These are phyloP conservation scores for Protomyces arabidopsidicola DNA, from an alignment of 1,139 yeast species.

Conservation along the genomic window DNA sequence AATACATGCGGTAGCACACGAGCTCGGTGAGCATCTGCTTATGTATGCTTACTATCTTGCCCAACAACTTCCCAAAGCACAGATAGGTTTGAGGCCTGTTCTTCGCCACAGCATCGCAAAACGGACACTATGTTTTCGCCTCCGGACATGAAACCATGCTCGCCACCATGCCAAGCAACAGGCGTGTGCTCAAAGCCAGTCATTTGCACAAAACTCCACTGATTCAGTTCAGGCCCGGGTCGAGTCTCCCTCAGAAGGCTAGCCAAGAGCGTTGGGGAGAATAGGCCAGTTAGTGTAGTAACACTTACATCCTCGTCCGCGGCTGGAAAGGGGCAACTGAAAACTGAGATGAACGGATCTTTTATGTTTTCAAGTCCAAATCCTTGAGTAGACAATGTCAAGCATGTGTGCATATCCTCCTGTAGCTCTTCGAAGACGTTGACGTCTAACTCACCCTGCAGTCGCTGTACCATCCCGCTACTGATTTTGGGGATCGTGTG, in stretches of 20 bases:
- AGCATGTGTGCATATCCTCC: conserved; percentile 8
- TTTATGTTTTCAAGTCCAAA: not conserved
- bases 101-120: not conserved
- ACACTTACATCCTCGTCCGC: not conserved
- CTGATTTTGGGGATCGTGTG: not conserved
- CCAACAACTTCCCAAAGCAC: not conserved
- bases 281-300: conserved; percentile 4
- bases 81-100: not conserved
- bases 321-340: not conserved
- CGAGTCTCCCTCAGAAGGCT: not conserved
- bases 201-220: conserved; percentile 6
- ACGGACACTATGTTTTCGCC: conserved; percentile 17
- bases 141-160: conserved; percentile 15
- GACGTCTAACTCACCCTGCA: not conserved
- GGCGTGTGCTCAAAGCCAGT: conserved; percentile 18
- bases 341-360: conserved; percentile 10
- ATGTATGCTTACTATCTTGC: too few relatives aligned
- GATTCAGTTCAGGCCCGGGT: not conserved
- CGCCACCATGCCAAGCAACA: conserved; percentile 15
- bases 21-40: too few relatives aligned
- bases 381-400: conserved; percentile 3
- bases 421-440: conserved; percentile 5
- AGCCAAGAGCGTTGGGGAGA: not conserved
- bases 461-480: not conserved
- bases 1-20: too few relatives aligned